These are phyloP conservation scores for Fonsecaea nubica DNA, from an alignment of 2,329 filamentous ascomycete genomes.

Conservation along the genomic window DNA sequence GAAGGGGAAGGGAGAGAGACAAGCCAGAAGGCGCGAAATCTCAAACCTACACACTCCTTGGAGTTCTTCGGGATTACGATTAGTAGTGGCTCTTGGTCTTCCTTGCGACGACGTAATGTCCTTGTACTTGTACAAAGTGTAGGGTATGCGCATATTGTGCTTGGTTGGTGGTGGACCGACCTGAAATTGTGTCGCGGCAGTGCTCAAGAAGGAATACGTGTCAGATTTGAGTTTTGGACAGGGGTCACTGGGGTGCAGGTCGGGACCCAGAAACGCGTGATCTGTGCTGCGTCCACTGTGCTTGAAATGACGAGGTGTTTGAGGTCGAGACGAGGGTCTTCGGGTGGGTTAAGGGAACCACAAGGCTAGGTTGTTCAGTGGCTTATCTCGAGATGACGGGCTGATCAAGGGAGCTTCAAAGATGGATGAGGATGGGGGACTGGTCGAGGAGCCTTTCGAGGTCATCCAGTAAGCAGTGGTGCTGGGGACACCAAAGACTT, in stretches of 20 bases:
- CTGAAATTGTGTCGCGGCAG: not conserved
- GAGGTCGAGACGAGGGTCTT: constrained; percentile 3
- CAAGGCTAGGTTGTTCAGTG: not conserved
- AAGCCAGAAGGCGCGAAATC: not conserved
- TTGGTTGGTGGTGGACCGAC: not conserved
- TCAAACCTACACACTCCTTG: not conserved
- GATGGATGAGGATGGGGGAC: not conserved
- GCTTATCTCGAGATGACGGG: not conserved
- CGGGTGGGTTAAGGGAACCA: not conserved
- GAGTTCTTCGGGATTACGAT: not conserved
- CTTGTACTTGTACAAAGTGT: too few species aligned
- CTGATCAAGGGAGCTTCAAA: constrained; percentile 1
- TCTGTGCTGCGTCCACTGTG: not conserved
- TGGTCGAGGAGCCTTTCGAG: not conserved
- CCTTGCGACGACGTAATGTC: too few species aligned
- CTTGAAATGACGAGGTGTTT: constrained; percentile 5
- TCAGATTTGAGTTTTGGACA: constrained; percentile 15
- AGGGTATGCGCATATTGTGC: not conserved
- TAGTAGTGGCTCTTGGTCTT: not conserved
- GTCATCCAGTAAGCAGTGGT: not conserved
- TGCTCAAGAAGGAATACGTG: constrained; percentile 3
- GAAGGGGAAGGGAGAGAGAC: not conserved
- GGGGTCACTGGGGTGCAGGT: not conserved
- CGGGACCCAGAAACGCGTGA: constrained; percentile 6
- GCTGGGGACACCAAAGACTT: not conserved